Evolutionary conservation across 306 rosid genomes (phyloP), one percentile per base, ranked within the genome.

Genomic region (Sicyos baderoa): DNA sequence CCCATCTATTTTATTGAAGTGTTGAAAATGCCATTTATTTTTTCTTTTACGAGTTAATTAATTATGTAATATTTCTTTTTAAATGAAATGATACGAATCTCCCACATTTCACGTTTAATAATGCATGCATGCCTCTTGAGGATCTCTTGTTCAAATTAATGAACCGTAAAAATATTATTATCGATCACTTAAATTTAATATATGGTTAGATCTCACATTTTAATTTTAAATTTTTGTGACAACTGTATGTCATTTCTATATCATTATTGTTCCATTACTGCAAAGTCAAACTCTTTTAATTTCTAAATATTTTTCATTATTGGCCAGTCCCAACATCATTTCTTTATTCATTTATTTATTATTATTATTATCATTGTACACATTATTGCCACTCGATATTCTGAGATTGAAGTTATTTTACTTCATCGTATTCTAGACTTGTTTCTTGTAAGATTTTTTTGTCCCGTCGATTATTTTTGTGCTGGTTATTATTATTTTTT

Each of bases 361-460:
- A 62, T 37, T 37, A 62, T 37, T 37, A 59, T 32, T 4, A 40
- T 62, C 50, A 62, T 62, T 59, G 65, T 59, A 59, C 49, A 62
- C 44, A 62, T 62, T 62, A 62, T 62, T 62, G 68, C 9, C 68
- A 62, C 50, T n/a, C 68, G 32, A 27, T 27, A 59, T 59, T 59
- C 65, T 59, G 19, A 27, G 12, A 27, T 59, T 15, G 27, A 6
- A 6, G 16, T 29, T 15, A 59, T 58, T 58, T 58, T 27, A 14
- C 12, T 58, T 58, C 64, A 58, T 58, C 64, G 44, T 6, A 3
- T 6, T 25, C 3, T 25, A 19, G 11, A 16, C 64, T 27, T 12
- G 7, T 22, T 54, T 21, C 2, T 2, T 12, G 21, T 55, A 15
- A 22, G 29, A 25, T 25, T 3, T 25, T 25, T 25, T 25, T 25